A percentile compares a stretch with the other conserved stretches of the same genome.
Evolutionary conservation across 2,329 filamentous ascomycete species (phyloP).

Genomic region (Rhynchosporium secalis): DNA sequence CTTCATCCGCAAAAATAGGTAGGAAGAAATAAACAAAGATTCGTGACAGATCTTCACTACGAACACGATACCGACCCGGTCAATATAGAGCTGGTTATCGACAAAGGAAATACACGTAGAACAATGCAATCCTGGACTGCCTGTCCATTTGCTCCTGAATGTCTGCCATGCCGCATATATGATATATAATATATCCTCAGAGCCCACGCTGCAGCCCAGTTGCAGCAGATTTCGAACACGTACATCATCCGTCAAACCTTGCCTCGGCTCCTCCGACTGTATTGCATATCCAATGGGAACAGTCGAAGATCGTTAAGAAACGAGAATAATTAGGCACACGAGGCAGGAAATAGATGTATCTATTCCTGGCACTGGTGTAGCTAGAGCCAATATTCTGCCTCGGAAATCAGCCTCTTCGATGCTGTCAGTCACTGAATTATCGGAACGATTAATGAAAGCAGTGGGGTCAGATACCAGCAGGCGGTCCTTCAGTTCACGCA

Average conservation of each 20-base stretch:
- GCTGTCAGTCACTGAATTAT: neutral
- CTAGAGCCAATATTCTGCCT: too few relatives aligned
- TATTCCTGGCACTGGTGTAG: too few relatives aligned
- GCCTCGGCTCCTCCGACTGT: neutral
- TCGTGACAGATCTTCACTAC: neutral
- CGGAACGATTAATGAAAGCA: neutral
- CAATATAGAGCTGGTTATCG: neutral
- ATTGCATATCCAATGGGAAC: neutral
- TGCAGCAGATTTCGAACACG: neutral
- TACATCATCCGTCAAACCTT: neutral
- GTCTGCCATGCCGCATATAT: constrained; percentile 4
- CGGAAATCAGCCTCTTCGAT: neutral
- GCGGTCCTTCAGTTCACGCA: neutral
- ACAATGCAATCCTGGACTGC: constrained; percentile 1
- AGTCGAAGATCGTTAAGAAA: neutral
- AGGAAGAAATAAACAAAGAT: neutral
- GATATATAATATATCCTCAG: constrained; percentile 17
- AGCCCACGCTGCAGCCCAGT: neutral
- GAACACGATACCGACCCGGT: neutral
- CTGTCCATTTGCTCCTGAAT: neutral
- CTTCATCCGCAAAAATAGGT: neutral
- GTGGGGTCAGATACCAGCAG: neutral
- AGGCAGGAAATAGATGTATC: neutral
- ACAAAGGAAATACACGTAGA: neutral
- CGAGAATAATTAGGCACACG: too few relatives aligned